Evolutionary conservation across 1,139 yeast genomes (phyloP).

Genomic region (Yamadazyma membranifaciens): DNA sequence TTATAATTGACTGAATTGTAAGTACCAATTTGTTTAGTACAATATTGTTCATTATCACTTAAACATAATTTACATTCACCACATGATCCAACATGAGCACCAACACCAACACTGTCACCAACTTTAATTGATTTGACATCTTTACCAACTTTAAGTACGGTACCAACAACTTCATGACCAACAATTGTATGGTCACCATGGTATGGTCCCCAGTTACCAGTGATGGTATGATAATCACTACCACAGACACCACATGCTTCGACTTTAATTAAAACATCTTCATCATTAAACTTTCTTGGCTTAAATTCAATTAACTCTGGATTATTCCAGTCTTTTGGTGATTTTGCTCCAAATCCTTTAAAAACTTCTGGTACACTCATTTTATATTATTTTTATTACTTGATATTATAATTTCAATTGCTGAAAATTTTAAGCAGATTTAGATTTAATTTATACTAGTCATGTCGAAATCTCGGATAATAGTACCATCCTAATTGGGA

Average conservation of each 20-base stretch:
- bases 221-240: slow-evolving; percentile 49
- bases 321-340: slow-evolving; percentile 36
- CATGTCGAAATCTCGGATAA: no score
- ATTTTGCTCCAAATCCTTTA: slow-evolving; percentile 38
- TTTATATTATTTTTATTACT: background rate
- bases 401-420: no score
- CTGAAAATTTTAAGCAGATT: no score
- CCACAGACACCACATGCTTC: slow-evolving; percentile 64
- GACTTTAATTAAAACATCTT: slow-evolving; percentile 46
- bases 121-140: slow-evolving; percentile 45
- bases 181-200: slow-evolving; percentile 36
- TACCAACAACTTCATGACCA: slow-evolving; percentile 57
- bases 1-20: slow-evolving; percentile 40
- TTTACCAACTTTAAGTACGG: slow-evolving; percentile 46
- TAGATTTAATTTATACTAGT: no score
- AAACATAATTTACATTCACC: slow-evolving; percentile 47
- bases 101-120: slow-evolving; percentile 65
- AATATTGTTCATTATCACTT: slow-evolving; percentile 49
- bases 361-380: slow-evolving; percentile 28
- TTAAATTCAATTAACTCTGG: slow-evolving; percentile 39
- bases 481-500: no score
- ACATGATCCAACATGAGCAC: slow-evolving; percentile 54
- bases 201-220: slow-evolving; percentile 45
- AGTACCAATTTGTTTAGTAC: slow-evolving; percentile 42
- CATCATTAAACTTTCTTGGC: slow-evolving; percentile 33